These are phyloP conservation scores for Colletotrichum sp. DNA, from an alignment of 2,329 filamentous ascomycete species.

Conservation along the genomic window DNA sequence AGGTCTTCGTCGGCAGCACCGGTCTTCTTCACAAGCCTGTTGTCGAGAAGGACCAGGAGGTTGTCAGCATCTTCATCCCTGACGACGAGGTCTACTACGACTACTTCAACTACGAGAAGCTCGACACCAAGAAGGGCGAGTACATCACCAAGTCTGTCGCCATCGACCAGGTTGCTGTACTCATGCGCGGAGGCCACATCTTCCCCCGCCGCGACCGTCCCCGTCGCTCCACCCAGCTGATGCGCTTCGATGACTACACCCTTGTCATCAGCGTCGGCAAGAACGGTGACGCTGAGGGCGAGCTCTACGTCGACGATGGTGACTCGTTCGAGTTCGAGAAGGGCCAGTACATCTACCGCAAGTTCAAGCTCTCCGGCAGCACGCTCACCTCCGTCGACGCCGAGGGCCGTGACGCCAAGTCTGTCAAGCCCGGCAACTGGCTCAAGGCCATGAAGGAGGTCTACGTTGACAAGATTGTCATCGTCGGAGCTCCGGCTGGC, in stretches of 20 bases:
- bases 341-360: constrained; percentile 87
- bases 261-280: constrained; percentile 79
- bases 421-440: constrained; percentile 70
- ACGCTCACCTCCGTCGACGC: constrained; percentile 75
- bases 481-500: constrained; percentile 77
- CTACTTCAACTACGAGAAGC: constrained; percentile 86
- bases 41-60: constrained; percentile 74
- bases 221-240: constrained; percentile 82
- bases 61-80: constrained; percentile 83
- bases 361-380: constrained; percentile 69
- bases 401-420: constrained; percentile 56
- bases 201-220: constrained; percentile 89
- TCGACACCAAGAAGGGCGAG: constrained; percentile 73
- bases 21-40: constrained; percentile 94
- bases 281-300: constrained; percentile 68
- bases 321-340: constrained; percentile 88
- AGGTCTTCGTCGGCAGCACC: constrained; percentile 88
- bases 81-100: constrained; percentile 93
- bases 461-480: constrained; percentile 79
- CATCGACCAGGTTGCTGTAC: constrained; percentile 83
- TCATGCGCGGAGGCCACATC: constrained; percentile 94
- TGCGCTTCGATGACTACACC: constrained; percentile 96
- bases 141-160: constrained; percentile 75
- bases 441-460: constrained; percentile 81
- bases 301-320: constrained; percentile 91